These are phyloP conservation scores for Actinidia arguta DNA, from an alignment of 179 eudicot genomes.

Conservation along the genomic window DNA sequence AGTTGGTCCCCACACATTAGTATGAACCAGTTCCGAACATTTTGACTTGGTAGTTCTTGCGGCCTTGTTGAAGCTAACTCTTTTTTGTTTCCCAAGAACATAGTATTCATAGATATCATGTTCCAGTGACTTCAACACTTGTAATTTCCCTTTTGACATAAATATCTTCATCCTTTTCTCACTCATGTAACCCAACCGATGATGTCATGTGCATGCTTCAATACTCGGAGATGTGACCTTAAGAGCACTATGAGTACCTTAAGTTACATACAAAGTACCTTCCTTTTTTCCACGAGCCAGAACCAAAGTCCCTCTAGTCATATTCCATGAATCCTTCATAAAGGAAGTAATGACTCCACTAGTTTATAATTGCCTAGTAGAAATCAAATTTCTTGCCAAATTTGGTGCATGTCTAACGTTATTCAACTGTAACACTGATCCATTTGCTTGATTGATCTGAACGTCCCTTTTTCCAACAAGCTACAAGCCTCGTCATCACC, in stretches of 20 bases:
- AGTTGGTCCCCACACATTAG: background rate
- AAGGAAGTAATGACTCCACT: background rate
- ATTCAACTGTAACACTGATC: background rate
- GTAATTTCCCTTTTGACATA: background rate
- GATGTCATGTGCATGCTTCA: background rate
- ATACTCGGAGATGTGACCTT: background rate
- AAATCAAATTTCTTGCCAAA: background rate
- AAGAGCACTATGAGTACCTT: background rate
- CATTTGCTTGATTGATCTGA: background rate
- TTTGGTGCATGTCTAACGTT: background rate
- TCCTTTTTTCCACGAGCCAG: conserved; percentile 1
- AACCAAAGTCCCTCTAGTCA: background rate
- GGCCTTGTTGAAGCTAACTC: background rate
- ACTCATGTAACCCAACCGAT: conserved; percentile 21
- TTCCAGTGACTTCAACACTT: background rate
- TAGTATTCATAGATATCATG: background rate
- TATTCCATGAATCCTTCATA: background rate
- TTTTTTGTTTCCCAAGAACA: background rate
- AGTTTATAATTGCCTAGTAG: background rate
- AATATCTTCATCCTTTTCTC: conserved; percentile 15
- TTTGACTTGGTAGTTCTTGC: background rate
- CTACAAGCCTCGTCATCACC: background rate
- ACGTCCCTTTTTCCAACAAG: background rate
- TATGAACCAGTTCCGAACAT: background rate
- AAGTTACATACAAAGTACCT: background rate